Evolutionary conservation across 371 early-diverging fungal genomes (phyloP).

Genomic region (Rhizomucor pusillus): DNA sequence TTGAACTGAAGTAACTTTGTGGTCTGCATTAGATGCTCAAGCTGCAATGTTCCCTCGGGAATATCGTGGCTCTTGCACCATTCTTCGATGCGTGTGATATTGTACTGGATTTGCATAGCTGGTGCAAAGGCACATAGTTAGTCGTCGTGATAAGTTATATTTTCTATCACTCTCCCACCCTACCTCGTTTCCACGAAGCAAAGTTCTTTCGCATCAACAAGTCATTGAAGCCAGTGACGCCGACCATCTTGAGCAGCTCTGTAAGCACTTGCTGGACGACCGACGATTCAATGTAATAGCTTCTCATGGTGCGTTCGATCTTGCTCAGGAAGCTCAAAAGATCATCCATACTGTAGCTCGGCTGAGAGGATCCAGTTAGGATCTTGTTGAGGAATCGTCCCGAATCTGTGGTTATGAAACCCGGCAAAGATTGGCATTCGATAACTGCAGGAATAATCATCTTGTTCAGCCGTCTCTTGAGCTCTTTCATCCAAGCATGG

Average conservation of each 20-base stretch:
- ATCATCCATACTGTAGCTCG: conserved; percentile 87
- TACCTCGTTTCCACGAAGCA: conserved; percentile 85
- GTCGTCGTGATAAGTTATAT: not conserved
- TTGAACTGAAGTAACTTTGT: conserved; percentile 91
- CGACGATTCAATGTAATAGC: conserved; percentile 89
- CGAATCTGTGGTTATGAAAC: conserved; percentile 85
- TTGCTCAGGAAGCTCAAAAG: conserved; percentile 88
- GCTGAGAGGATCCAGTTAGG: conserved; percentile 69
- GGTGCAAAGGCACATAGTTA: not conserved
- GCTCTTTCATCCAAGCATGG: conserved; percentile 89
- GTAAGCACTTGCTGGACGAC: conserved; percentile 80
- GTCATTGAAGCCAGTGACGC: conserved; percentile 93
- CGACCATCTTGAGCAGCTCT: conserved; percentile 87
- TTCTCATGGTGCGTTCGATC: conserved; percentile 88
- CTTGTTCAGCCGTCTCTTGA: conserved; percentile 87
- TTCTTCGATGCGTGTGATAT: conserved; percentile 89
- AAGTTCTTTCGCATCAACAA: conserved; percentile 89
- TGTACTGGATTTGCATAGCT: conserved; percentile 94
- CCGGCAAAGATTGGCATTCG: conserved; percentile 88
- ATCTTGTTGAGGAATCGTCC: conserved; percentile 77
- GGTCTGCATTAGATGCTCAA: conserved; percentile 87
- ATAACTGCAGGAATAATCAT: conserved; percentile 95
- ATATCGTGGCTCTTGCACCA: conserved; percentile 91
- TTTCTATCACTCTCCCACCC: not conserved
- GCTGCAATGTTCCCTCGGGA: conserved; percentile 78